Evolutionary conservation across 225 moss, liverwort and hornwort genomes (phyloP), one percentile per base, ranked within the genome.

Genomic region (Climacium dendroides): DNA sequence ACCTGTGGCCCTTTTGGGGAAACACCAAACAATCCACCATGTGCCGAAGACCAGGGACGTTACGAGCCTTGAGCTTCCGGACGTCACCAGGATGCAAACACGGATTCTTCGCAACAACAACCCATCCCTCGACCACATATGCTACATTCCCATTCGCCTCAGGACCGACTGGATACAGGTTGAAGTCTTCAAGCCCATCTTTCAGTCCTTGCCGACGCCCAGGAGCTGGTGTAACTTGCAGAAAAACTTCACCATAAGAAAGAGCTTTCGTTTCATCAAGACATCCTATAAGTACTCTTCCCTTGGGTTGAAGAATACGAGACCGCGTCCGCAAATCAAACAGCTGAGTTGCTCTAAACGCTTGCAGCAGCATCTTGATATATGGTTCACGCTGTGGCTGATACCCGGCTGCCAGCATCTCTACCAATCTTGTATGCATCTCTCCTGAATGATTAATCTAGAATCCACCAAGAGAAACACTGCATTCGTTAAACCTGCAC

Each of bases 11-110:
- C 81, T 86, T 82, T 87, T 97, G 99, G 81, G 99, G 97, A 61
- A 99, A 99, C 23, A 97, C 96, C 84, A 96, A 91, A 90, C 97
- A 97, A 88, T 97, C 93, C 84, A 97, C 94, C 97, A 99, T 95
- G 87, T 99, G 99, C 43, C 88, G 87, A 48, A 97, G 93, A 47
- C 87, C 85, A 47, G 96, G 95, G 63, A 92, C 93, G 71, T 99
- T 86, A 19, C 97, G 94, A 83, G 95, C 99, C 83, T 91, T 92
- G 64, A 97, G 91, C 81, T 88, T 88, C 77, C 99, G 93, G 70
- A 97, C 71, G 88, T 99, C 99, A 63, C 99, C 99, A 37, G 99
- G 99, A 87, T 99, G 96, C 57, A 96, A 89, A 85, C 99, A 97
- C 28, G 99, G 99, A 89, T 97, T 99, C 84, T 97, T 99, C 4